phyloP scores from a whole-genome alignment of 805 yeast species.

The Scheffersomyces coipomensis region DNA sequence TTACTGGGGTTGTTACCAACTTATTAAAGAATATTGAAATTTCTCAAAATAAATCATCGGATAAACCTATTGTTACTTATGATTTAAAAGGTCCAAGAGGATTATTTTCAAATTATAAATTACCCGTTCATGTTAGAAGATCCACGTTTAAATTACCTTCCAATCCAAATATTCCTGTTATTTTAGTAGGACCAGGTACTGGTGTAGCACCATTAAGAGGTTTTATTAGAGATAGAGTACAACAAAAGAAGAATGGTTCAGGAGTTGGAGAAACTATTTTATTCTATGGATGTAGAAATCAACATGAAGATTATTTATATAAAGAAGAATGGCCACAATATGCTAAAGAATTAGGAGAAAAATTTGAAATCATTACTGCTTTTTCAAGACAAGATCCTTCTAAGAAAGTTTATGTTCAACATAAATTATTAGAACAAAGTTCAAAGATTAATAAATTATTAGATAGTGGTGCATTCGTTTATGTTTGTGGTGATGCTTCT shows the following conservation, averaged over 20 bases:
- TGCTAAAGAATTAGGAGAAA: slow-evolving; percentile 54
- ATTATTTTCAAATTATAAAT: slow-evolving; percentile 49
- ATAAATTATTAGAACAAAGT: slow-evolving; percentile 57
- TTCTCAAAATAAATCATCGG: slow-evolving; percentile 48
- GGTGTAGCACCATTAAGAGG: slow-evolving; percentile 99
- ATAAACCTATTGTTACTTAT: slow-evolving; percentile 53
- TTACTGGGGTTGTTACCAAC: slow-evolving; percentile 90
- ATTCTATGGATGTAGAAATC: slow-evolving; percentile 85
- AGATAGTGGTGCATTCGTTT: slow-evolving; percentile 75
- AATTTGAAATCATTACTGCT: slow-evolving; percentile 75
- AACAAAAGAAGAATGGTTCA: slow-evolving; percentile 34
- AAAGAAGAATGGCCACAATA: slow-evolving; percentile 87
- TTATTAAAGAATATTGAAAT: slow-evolving; percentile 71
- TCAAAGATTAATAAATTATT: slow-evolving; percentile 55
- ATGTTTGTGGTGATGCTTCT: slow-evolving; percentile 97
- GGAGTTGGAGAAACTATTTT: slow-evolving; percentile 68
- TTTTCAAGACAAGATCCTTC: slow-evolving; percentile 71
- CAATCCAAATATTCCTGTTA: slow-evolving; percentile 77
- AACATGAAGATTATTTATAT: slow-evolving; percentile 79
- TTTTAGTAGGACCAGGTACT: slow-evolving; percentile 97
- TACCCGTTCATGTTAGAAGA: slow-evolving; percentile 92
- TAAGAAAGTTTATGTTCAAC: slow-evolving; percentile 79
- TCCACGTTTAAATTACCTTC: slow-evolving; percentile 93
- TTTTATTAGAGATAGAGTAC: slow-evolving; percentile 83
- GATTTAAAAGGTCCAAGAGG: slow-evolving; percentile 83